Evolutionary conservation across 2,329 filamentous ascomycete genomes (phyloP).

Genomic region (Ophiostoma himal-ulmi): DNA sequence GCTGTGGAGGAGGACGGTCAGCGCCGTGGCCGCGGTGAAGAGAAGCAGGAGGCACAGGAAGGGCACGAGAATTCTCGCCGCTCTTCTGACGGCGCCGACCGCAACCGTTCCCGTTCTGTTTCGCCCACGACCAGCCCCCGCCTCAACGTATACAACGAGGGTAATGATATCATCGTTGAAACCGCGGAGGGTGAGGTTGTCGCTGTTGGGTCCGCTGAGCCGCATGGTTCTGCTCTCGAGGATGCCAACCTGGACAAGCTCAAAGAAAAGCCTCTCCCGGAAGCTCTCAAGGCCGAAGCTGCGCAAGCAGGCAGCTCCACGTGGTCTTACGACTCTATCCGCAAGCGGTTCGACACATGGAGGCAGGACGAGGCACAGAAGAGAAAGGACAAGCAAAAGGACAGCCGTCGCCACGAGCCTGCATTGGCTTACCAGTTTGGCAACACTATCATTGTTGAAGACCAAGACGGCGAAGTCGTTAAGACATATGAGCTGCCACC

Average conservation of each 20-base stretch:
- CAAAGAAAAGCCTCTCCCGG: conserved; percentile 24
- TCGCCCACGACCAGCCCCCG: conserved; percentile 23
- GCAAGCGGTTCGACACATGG: conserved; percentile 47
- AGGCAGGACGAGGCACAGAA: conserved; percentile 57
- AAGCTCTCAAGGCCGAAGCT: conserved; percentile 32
- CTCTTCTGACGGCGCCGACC: conserved; percentile 22
- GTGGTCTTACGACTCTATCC: conserved; percentile 44
- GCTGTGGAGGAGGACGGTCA: conserved; percentile 12
- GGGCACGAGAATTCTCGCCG: background rate
- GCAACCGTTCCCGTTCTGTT: conserved; percentile 20
- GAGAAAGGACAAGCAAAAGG: conserved; percentile 55
- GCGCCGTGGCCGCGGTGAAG: conserved; percentile 1
- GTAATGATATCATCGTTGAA: conserved; percentile 72
- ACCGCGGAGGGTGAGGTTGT: conserved; percentile 83
- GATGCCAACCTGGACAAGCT: conserved; percentile 22
- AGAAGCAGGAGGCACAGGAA: conserved; percentile 8
- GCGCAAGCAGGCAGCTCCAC: conserved; percentile 27
- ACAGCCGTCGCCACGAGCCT: conserved; percentile 56
- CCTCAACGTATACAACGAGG: conserved; percentile 74
- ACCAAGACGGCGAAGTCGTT: conserved; percentile 76
- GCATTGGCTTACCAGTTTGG: conserved; percentile 83
- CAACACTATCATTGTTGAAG: conserved; percentile 81
- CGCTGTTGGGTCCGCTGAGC: conserved; percentile 47
- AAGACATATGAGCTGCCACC: conserved; percentile 73
- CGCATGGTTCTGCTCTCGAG: background rate